phyloP scores from a whole-genome alignment of 2,329 filamentous ascomycete species.

The Diaporthe eres region DNA sequence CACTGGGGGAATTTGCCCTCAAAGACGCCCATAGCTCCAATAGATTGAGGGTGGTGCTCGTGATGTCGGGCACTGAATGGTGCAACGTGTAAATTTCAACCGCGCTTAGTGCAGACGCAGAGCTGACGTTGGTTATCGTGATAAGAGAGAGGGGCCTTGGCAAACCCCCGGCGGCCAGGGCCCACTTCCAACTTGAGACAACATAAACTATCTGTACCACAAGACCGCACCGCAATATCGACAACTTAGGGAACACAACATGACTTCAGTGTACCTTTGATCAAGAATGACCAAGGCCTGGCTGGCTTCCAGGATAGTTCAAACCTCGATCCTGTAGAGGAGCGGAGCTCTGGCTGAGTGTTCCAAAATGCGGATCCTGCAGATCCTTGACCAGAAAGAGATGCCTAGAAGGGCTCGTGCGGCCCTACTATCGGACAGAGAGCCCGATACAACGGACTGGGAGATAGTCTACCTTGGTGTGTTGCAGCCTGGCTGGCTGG shows the following conservation, averaged over 20 bases:
- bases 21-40: slow-evolving; percentile 36
- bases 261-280: too few relatives aligned
- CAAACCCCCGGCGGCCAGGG: not conserved
- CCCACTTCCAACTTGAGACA: not conserved
- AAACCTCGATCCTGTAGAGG: not conserved
- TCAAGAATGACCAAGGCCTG: not conserved
- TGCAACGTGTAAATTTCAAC: slow-evolving; percentile 22
- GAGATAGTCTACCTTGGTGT: not conserved
- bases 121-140: slow-evolving; percentile 26
- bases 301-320: not conserved
- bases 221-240: not conserved
- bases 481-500: not conserved
- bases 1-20: slow-evolving; percentile 41
- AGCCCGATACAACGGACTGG: not conserved
- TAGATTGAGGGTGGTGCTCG: not conserved
- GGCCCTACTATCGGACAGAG: not conserved
- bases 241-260: not conserved
- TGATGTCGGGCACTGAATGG: not conserved
- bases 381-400: not conserved
- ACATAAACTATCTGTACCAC: not conserved
- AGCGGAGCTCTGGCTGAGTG: not conserved
- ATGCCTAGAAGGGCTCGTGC: not conserved
- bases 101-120: not conserved
- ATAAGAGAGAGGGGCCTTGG: slow-evolving; percentile 1
- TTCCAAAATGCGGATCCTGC: not conserved